A percentile compares a stretch with the other conserved stretches of the same genome.
Conservation (phyloP, 306 rosid genomes). For the Echinosophora koreensis region DNA sequence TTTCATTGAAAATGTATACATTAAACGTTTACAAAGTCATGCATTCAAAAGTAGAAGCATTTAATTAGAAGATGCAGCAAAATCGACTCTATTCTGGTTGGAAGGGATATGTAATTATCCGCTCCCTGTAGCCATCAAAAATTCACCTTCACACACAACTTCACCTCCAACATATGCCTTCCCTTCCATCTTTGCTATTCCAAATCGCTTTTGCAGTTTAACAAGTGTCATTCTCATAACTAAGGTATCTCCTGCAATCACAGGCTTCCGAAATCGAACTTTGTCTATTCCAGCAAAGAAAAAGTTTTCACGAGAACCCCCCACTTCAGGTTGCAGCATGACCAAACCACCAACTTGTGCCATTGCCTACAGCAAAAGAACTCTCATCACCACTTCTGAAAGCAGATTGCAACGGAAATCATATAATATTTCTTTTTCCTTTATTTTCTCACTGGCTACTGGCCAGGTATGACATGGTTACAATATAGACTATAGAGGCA, state of each 20-base stretch:
- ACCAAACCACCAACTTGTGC: constrained; percentile 96
- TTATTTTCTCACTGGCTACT: neutral
- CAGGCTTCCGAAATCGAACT: constrained; percentile 91
- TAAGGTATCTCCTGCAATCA: constrained; percentile 91
- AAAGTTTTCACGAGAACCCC: constrained; percentile 85
- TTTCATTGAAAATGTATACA: constrained; percentile 32
- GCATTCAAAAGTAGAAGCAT: constrained; percentile 34
- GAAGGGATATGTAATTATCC: constrained; percentile 40
- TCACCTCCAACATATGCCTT: constrained; percentile 95
- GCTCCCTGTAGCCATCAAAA: constrained; percentile 78
- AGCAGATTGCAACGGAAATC: constrained; percentile 3
- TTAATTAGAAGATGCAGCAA: constrained; percentile 31
- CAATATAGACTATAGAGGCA: neutral
- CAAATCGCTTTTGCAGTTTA: constrained; percentile 88
- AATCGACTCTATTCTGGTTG: constrained; percentile 34
- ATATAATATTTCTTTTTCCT: neutral
- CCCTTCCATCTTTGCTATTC: constrained; percentile 94
- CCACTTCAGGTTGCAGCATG: constrained; percentile 92
- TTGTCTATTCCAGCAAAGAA: constrained; percentile 95
- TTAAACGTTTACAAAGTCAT: constrained; percentile 11
- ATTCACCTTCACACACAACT: constrained; percentile 91
- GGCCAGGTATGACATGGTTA: constrained; percentile 22
- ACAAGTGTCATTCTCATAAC: constrained; percentile 91
- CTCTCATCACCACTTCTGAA: constrained; percentile 2
- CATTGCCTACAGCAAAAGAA: constrained; percentile 73